A percentile compares a stretch with the other conserved stretches of the same genome.
Conservation (phyloP, 2,329 filamentous ascomycete species). For the Talaromyces funiculosus region DNA sequence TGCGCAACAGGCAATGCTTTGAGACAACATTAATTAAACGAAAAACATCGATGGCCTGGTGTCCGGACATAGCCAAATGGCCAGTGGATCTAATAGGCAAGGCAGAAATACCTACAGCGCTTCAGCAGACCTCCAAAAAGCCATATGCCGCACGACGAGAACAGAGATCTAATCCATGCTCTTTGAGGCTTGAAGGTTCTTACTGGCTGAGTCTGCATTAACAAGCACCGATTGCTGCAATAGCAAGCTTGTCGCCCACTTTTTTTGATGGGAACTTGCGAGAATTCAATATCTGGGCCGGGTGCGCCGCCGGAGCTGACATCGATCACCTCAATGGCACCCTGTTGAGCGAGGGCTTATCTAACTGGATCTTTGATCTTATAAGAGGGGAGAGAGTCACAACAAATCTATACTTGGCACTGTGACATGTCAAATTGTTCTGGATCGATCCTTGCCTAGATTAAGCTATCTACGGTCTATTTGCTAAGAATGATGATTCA, state of each 20-base stretch:
- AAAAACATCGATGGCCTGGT: background rate
- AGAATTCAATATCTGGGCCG: conserved; percentile 35
- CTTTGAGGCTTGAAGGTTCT: conserved; percentile 50
- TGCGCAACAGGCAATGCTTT: no score
- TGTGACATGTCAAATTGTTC: background rate
- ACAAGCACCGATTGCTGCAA: conserved; percentile 73
- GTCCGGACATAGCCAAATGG: conserved; percentile 17
- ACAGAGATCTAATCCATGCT: conserved; percentile 60
- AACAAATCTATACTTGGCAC: background rate
- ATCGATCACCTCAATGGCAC: conserved; percentile 72
- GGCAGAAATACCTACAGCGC: conserved; percentile 25
- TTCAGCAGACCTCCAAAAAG: conserved; percentile 58
- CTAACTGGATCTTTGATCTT: conserved; percentile 59
- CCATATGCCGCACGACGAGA: conserved; percentile 66
- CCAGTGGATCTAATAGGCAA: conserved; percentile 27
- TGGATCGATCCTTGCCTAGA: background rate
- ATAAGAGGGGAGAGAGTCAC: no score
- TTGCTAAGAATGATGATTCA: background rate
- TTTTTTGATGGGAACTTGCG: conserved; percentile 64
- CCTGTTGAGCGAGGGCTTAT: conserved; percentile 61
- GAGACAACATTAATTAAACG: background rate
- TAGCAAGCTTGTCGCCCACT: conserved; percentile 66
- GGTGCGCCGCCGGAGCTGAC: conserved; percentile 69
- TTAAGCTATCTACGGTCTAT: background rate
- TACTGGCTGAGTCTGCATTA: conserved; percentile 61